A percentile compares a stretch with the other conserved stretches of the same genome.
Conservation (phyloP, 208 protist genomes). For the Acanthamoeba healyi region DNA sequence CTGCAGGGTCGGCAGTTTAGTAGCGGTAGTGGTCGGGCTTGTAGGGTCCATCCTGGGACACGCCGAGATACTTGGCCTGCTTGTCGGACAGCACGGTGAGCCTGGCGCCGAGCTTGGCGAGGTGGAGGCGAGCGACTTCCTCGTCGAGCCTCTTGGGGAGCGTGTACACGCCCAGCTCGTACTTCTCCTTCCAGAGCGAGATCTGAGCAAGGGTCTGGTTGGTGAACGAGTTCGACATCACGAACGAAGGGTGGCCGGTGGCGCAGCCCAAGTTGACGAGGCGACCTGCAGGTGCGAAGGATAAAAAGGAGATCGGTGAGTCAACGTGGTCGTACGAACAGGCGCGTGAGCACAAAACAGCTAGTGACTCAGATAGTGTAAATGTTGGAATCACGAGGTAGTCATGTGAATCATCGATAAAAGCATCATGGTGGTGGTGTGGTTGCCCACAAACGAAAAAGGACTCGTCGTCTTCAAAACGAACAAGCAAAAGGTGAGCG, state of each 20-base stretch:
- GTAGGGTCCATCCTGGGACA: conserved; percentile 97
- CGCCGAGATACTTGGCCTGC: conserved; percentile 99
- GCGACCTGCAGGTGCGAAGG: conserved; percentile 86
- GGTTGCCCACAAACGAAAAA: neutral
- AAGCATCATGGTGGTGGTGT: neutral
- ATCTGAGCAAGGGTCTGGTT: conserved; percentile 99
- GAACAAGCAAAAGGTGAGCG: neutral
- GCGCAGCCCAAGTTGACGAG: conserved; percentile 99
- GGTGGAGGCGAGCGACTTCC: conserved; percentile 98
- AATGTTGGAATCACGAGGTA: conserved; percentile 25
- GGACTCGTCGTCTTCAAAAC: neutral
- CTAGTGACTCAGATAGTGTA: neutral
- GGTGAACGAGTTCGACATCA: conserved; percentile 99
- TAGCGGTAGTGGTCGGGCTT: conserved; percentile 99
- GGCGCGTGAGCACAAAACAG: neutral
- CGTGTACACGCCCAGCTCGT: conserved; percentile 96
- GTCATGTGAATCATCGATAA: conserved; percentile 66
- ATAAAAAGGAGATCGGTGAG: neutral
- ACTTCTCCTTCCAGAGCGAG: conserved; percentile 97
- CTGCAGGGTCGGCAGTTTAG: too few relatives aligned
- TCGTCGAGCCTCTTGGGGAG: conserved; percentile 99
- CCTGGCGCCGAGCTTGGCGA: conserved; percentile 97
- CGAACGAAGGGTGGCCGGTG: conserved; percentile 99
- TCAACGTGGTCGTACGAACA: too few relatives aligned
- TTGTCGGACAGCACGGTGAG: conserved; percentile 96